Evolutionary conservation across 106 monocot species (phyloP), one percentile per base, ranked within the genome.

Genomic region (Iris macrosiphon): DNA sequence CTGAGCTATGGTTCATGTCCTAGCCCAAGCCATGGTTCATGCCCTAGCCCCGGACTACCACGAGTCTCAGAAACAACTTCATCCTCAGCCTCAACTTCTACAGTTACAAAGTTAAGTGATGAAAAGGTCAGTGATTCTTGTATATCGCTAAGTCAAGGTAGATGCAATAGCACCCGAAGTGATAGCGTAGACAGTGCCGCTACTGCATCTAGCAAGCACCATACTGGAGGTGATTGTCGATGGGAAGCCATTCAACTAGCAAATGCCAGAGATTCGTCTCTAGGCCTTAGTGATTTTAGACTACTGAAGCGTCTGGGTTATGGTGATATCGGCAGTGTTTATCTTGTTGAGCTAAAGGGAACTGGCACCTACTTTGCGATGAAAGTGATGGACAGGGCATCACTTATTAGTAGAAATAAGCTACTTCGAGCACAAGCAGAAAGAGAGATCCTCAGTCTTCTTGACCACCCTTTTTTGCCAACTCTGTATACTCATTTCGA

Each of bases 381-480:
- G 67, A 67, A 67, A 31, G 57, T 67, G 24, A 67, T 67, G 67
- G 67, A 67, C 40, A 57, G 55, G 49, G 67, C 67, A 21, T 67
- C 67, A 16, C 45, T 67, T 58, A 20, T 58, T 14, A 67, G 57
- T 40, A 67, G 67, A 35, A 67, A 67, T 30, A 67, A 67, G 58
- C 19, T 67, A 23, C 57, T 67, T 49, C 20, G 67, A 25, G 67
- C 67, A 24, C 67, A 67, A 25, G 58, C 67, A 3, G 67, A 67
- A 35, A 67, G 67, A 7, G 57, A 67, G 29, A 67, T 67, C 24
- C 67, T 67, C 16, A 35, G 67, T 37, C 58, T 67, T 48, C 28
- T 67, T 15, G 67, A 67, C 49, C 67, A 67, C 20, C 67, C 67
- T 3, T 67, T 67, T 44, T 45, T 67, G 54, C 67, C 67, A 2